Evolutionary conservation across 2,329 filamentous ascomycete species (phyloP), one percentile per base, ranked within the genome.

Genomic region (Colletotrichum phormii): DNA sequence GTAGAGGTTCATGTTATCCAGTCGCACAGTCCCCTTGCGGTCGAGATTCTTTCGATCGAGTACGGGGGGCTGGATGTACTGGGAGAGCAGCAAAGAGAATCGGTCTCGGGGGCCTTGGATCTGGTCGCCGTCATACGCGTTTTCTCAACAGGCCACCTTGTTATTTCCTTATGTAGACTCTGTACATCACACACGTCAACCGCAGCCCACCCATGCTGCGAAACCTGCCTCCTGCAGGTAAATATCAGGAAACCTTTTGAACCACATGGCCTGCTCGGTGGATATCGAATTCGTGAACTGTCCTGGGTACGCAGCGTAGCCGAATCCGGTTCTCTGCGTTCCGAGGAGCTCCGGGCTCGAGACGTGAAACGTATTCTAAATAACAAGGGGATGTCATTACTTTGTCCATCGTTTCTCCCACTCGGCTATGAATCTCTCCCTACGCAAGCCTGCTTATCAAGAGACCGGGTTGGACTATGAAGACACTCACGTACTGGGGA

Each of bases 81-180:
- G 66, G 66, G 49, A 57, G 49, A 61, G 60, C 66, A 53, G 31
- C 37, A 42, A 57, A 72, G 37, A 61, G 60, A 60, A 64, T 54
- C 35, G 12, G 35, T 49, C 26, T 49, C 42, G 54, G 18, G 18
- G 64, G n/a, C 42, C n/a, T 59, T 70, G 66, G 55, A 65, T 61
- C 61, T 49, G 70, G 66, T 61, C 13, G 29, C 49, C 60, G 61
- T 29, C 60, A 18, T 42, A 31, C 37, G 33, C 46, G 57, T 70
- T 51, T 70, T 51, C 55, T 60, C n/a, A 55, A 70, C 60, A 70
- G 66, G 29, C 42, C 60, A 64, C 67, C 62, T 72, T 72, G 33
- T 74, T 74, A 53, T 60, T 74, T 74, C 67, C 72, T 74, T 75
- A 72, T 75, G 74, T 75, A 75, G 69, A 75, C 72, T 68, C 62